A percentile compares a stretch with the other conserved stretches of the same genome.
Conservation (phyloP, 495 filamentous ascomycete genomes). For the Aspergillus hancockii region DNA sequence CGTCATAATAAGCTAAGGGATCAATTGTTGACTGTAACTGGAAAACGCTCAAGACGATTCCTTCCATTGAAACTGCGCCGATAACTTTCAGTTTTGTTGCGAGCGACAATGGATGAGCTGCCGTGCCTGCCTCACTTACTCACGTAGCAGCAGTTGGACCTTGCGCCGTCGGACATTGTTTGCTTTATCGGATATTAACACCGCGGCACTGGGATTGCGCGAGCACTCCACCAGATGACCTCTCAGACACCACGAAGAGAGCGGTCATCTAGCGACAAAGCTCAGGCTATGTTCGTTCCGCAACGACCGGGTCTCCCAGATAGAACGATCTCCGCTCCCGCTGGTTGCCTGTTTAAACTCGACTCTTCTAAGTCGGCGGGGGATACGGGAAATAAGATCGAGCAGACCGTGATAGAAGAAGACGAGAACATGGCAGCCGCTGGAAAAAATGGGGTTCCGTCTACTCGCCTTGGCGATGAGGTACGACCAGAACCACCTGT, state of each 20-base stretch:
- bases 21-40: neutral
- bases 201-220: constrained; percentile 12
- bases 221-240: constrained; percentile 20
- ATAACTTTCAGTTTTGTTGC: constrained; percentile 2
- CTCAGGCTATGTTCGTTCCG: constrained; percentile 28
- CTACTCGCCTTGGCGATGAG: constrained; percentile 27
- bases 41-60: neutral
- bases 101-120: constrained; percentile 43
- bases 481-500: constrained; percentile 20
- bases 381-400: constrained; percentile 24
- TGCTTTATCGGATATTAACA: constrained; percentile 20
- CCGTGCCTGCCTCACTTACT: constrained; percentile 29
- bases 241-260: constrained; percentile 28
- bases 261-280: constrained; percentile 37
- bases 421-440: constrained; percentile 27
- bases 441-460: constrained; percentile 17
- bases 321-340: constrained; percentile 40
- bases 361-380: constrained; percentile 24
- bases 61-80: constrained; percentile 3
- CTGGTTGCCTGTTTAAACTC: constrained; percentile 30
- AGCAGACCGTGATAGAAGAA: constrained; percentile 35
- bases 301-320: constrained; percentile 33
- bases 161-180: constrained; percentile 27
- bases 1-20: constrained; percentile 2
- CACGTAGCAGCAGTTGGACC: constrained; percentile 31